Evolutionary conservation across 2,329 filamentous ascomycete genomes (phyloP).

Genomic region (Elsinoe australis): DNA sequence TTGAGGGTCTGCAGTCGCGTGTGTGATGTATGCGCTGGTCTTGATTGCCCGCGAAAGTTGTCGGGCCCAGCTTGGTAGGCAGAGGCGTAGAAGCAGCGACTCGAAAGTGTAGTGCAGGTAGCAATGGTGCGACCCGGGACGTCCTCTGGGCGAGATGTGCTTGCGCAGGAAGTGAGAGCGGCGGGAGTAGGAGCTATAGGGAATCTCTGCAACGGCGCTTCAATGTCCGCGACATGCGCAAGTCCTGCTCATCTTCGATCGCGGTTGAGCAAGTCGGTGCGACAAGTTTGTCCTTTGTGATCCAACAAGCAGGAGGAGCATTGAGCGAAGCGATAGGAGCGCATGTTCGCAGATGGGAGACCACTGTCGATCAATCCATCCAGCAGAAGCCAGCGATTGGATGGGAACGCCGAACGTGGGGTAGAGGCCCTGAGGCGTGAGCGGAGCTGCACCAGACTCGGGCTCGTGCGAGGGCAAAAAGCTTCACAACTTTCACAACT

Average conservation of each 20-base stretch:
- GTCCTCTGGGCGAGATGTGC: too few relatives aligned
- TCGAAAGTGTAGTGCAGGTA: too few relatives aligned
- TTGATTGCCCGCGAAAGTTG: too few relatives aligned
- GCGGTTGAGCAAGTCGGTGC: slow-evolving; percentile 3
- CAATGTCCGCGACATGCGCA: background rate
- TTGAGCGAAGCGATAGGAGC: background rate
- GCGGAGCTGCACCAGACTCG: slow-evolving; percentile 1
- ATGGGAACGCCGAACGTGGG: slow-evolving; percentile 10
- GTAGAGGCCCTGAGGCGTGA: background rate
- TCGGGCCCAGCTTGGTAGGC: too few relatives aligned
- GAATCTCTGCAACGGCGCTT: background rate
- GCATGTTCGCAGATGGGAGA: slow-evolving; percentile 7
- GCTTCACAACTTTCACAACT: background rate
- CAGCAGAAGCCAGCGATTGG: slow-evolving; percentile 6
- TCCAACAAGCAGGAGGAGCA: background rate
- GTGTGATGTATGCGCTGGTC: too few relatives aligned
- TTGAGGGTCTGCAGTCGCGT: too few relatives aligned
- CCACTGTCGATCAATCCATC: slow-evolving; percentile 2
- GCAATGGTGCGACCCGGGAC: too few relatives aligned
- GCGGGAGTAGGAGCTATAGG: too few relatives aligned
- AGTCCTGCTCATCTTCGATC: background rate
- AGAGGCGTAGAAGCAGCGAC: too few relatives aligned
- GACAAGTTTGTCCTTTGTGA: too few relatives aligned
- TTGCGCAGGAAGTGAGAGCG: too few relatives aligned
- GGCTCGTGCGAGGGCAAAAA: slow-evolving; percentile 1